Percentiles rank a stretch among this genome's conserved stretches.
phyloP scores from a whole-genome alignment of 2,329 filamentous ascomycete genomes.

The Aspergillus sergii region DNA sequence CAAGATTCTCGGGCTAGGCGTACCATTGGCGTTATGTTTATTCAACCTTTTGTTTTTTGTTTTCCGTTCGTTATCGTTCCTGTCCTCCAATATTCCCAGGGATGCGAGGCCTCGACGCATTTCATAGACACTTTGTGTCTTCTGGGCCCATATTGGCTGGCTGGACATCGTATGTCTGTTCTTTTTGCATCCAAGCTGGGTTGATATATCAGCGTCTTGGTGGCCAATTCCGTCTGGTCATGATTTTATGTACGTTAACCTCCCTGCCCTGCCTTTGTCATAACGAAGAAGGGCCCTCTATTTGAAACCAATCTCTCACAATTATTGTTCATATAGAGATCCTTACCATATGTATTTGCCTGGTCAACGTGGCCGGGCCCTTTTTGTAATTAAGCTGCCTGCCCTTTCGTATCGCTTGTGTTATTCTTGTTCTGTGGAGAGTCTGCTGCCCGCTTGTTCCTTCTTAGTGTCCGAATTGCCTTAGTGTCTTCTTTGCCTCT shows the following conservation, averaged over 20 bases:
- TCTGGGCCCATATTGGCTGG: slow-evolving; percentile 31
- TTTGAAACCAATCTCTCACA: slow-evolving; percentile 51
- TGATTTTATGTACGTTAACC: slow-evolving; percentile 55
- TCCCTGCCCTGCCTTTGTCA: slow-evolving; percentile 48
- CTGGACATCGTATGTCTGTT: slow-evolving; percentile 33
- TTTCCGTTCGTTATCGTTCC: slow-evolving; percentile 16
- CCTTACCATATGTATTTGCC: slow-evolving; percentile 32
- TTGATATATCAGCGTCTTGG: slow-evolving; percentile 40
- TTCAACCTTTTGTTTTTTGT: slow-evolving; percentile 21
- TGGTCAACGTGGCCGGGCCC: slow-evolving; percentile 24
- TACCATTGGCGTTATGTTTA: slow-evolving; percentile 40
- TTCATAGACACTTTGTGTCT: slow-evolving; percentile 39
- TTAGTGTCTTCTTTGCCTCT: slow-evolving; percentile 7
- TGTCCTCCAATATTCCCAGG: slow-evolving; percentile 9
- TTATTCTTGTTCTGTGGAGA: slow-evolving; percentile 16
- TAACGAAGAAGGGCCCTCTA: slow-evolving; percentile 43
- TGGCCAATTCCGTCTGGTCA: slow-evolving; percentile 36
- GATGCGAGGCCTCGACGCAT: slow-evolving; percentile 37
- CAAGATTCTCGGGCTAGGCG: slow-evolving; percentile 33
- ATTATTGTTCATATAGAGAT: slow-evolving; percentile 46
- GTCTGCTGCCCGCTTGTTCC: slow-evolving; percentile 20
- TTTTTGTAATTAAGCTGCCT: slow-evolving; percentile 40
- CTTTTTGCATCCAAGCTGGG: slow-evolving; percentile 42
- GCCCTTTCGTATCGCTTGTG: slow-evolving; percentile 33
- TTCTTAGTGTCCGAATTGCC: not conserved